phyloP scores from a whole-genome alignment of 2,329 filamentous ascomycete genomes.

The Claviceps sp. region DNA sequence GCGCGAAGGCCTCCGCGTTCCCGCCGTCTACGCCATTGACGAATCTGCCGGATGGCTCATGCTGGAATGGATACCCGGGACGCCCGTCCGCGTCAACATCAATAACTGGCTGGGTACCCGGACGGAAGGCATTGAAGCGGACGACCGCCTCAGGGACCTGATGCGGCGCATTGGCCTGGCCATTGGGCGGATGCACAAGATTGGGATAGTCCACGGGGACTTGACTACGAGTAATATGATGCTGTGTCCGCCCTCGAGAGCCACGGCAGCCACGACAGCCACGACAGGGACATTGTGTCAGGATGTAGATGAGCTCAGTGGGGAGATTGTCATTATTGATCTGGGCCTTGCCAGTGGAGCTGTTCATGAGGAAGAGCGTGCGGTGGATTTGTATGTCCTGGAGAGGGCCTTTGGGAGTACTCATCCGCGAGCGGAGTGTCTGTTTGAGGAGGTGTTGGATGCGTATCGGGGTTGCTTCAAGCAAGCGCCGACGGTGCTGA shows the following conservation, averaged over 20 bases:
- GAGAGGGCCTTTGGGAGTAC: slow-evolving; percentile 92
- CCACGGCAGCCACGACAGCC: not conserved
- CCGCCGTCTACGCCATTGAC: slow-evolving; percentile 61
- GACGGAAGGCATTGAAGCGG: slow-evolving; percentile 24
- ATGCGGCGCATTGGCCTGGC: slow-evolving; percentile 58
- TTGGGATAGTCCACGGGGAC: slow-evolving; percentile 88
- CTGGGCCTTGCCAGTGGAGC: slow-evolving; percentile 81
- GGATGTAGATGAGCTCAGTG: slow-evolving; percentile 30
- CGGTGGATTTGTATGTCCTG: slow-evolving; percentile 90
- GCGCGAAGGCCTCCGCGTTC: slow-evolving; percentile 68
- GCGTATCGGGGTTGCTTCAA: slow-evolving; percentile 66
- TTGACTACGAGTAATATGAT: slow-evolving; percentile 97
- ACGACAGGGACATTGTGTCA: slow-evolving; percentile 7
- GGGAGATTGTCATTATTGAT: slow-evolving; percentile 83
- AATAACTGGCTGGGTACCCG: slow-evolving; percentile 51
- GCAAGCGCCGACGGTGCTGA: slow-evolving; percentile 60
- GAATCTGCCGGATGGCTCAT: slow-evolving; percentile 57
- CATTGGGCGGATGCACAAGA: slow-evolving; percentile 63
- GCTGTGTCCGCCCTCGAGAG: slow-evolving; percentile 33
- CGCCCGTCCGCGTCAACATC: slow-evolving; percentile 54
- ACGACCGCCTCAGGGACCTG: slow-evolving; percentile 41
- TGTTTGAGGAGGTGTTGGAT: slow-evolving; percentile 61
- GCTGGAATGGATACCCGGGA: slow-evolving; percentile 73
- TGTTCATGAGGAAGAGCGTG: slow-evolving; percentile 76
- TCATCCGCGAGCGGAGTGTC: slow-evolving; percentile 68